These are phyloP conservation scores for Tripterygium wilfordii DNA, from an alignment of 177 flowering plant species.

Conservation along the genomic window DNA sequence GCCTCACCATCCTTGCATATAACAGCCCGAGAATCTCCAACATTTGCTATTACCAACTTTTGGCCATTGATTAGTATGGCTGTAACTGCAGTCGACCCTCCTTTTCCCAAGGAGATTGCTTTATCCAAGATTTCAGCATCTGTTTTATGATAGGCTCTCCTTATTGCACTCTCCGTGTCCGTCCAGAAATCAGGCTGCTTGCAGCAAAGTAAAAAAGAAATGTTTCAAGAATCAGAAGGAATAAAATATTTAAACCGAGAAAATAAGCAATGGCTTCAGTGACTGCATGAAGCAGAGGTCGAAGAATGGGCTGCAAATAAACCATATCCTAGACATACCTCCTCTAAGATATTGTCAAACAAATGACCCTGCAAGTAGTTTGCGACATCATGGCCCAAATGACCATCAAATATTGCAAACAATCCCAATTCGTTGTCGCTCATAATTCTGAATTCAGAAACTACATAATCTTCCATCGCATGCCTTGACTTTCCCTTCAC, in stretches of 20 bases:
- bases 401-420: conserved; percentile 89
- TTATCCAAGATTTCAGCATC: conserved; percentile 56
- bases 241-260: too few relatives aligned
- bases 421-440: conserved; percentile 59
- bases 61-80: conserved; percentile 66
- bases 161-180: conserved; percentile 55
- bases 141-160: conserved; percentile 58
- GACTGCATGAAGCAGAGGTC: too few relatives aligned
- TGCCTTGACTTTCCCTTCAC: conserved; percentile 71
- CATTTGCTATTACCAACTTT: conserved; percentile 74
- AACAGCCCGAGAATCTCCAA: conserved; percentile 91
- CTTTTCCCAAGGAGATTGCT: conserved; percentile 46
- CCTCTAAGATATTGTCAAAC: conserved; percentile 63
- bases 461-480: conserved; percentile 78
- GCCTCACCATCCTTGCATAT: conserved; percentile 72
- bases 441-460: conserved; percentile 44
- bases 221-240: too few relatives aligned
- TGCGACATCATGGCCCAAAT: conserved; percentile 70
- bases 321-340: conserved; percentile 29
- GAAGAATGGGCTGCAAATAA: neutral
- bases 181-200: conserved; percentile 69
- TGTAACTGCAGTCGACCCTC: conserved; percentile 93
- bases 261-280: too few relatives aligned
- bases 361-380: conserved; percentile 55
- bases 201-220: conserved; percentile 2